Evolutionary conservation across 2,329 filamentous ascomycete genomes (phyloP), one percentile per base, ranked within the genome.

Genomic region (Teratosphaeria zuluensis): DNA sequence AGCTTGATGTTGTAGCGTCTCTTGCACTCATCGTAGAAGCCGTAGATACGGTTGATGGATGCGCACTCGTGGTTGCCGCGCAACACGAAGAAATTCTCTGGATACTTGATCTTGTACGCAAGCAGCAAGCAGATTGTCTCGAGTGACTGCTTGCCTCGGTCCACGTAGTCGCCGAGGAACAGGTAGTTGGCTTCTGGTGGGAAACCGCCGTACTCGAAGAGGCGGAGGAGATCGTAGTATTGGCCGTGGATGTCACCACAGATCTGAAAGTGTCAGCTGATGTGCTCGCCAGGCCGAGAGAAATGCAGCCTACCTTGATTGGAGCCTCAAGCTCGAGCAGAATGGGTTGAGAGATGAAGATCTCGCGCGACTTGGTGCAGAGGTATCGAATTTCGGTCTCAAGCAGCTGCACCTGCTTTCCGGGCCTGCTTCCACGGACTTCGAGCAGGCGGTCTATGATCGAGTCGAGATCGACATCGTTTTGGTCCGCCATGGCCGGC

Each of bases 1-100:
- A 97, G 83, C 84, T 97, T 97, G 81, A 97, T 96, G 78, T 97
- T 99, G 81, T 95, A 97, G 68, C 92, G 84, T 73, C 94, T 88
- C 82, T 99, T 99, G 86, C 92, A 99, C 78, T 99, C 92, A 73
- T 99, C 94, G 81, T 99, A 99, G 81, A 99, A 99, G 61, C 94
- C 94, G 76, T 99, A 99, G 77, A 97, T 95, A 73, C 94, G 90
- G 81, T 95, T 99, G 81, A 99, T 95, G 56, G 90, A 95, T 60
- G 94, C 94, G 78, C 94, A 97, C 78, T 99, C 94, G 81, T 99
- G 94, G 81, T 99, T 99, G 64, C 94, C 94, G 67, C 94, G 90
- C 60, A 99, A 85, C 66, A 99, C 89, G 81, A 99, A 99, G 80
- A 99, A 97, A 81, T 99, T 99, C 79, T 99, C 94, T 54, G 94